Base-by-base conservation (phyloP, 169 alveolate genomes). In the Plasmodium coatneyi region DNA sequence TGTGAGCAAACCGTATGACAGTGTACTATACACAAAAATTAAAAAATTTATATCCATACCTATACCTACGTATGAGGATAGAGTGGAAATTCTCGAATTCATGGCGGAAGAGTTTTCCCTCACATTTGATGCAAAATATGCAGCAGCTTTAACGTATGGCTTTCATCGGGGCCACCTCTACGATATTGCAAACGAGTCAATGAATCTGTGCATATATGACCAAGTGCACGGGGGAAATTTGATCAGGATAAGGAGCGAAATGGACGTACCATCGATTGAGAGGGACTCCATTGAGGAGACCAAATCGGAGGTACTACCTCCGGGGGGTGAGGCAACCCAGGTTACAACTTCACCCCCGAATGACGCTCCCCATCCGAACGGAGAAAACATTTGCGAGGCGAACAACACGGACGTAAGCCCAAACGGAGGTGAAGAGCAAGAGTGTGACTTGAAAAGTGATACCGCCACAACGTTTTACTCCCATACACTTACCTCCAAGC, bases 31-130 rank as follows among this genome's bases (percentile, higher is more conserved):
- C 43, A 56, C 87, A 22, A 87, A 79, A 87, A 87, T 87, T 60
- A 52, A 87, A 87, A 76, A 87, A 19, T 87, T 87, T 79, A 87
- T 87, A 16, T 60, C 93, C 12, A 46, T 87, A 16, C 93, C 93
- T 7, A 49, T 87, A 6, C 93, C 93, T 78, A 87, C 93, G 46
- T 87, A 87, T 34, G 89, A 87, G n/a, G 93, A 87, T 74, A 43
- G 93, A 16, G 28, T 87, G 32, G 89, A 87, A 60, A 87, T 87
- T 39, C 71, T 87, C 34, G 52, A 87, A 87, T 49, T 56, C 60
- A 25, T 80, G 46, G 28, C 93, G 30, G 52, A 41, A 32, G 43
- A 76, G 46, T 60, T 28, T 36, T 56, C 30, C 32, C 32, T 87
- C 1, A 28, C 19, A 28, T 87, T 87, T 87, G 89, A 87, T 87